Evolutionary conservation across 805 yeast genomes (phyloP).

Genomic region (Lipomyces mesembrius): DNA sequence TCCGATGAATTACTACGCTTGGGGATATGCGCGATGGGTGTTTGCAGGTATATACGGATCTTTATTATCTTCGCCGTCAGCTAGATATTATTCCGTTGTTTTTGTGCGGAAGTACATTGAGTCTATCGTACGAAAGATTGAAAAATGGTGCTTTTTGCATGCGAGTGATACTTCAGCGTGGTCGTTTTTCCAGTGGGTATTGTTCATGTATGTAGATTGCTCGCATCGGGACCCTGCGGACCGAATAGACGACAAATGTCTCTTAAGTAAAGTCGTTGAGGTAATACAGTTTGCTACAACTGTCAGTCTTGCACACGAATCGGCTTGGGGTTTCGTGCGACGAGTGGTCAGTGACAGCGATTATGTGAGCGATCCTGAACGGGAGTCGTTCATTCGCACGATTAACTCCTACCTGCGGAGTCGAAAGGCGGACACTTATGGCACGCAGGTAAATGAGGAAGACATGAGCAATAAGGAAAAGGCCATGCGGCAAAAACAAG

Average conservation of each 20-base stretch:
- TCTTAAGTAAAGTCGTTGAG: slow-evolving; percentile 19
- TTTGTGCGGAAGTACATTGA: slow-evolving; percentile 12
- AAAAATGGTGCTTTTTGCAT: slow-evolving; percentile 36
- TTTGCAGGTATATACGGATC: slow-evolving; percentile 18
- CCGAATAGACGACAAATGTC: slow-evolving; percentile 16
- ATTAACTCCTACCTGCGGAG: slow-evolving; percentile 22
- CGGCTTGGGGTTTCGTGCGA: slow-evolving; percentile 32
- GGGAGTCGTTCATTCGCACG: slow-evolving; percentile 8
- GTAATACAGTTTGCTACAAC: slow-evolving; percentile 31
- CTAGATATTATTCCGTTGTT: slow-evolving; percentile 15
- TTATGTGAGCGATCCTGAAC: slow-evolving; percentile 15
- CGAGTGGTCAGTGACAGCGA: slow-evolving; percentile 20
- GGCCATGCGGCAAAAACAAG: slow-evolving; percentile 7
- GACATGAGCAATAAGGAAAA: background rate
- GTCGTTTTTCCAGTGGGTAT: slow-evolving; percentile 34
- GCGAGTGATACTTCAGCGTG: slow-evolving; percentile 39
- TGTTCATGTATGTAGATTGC: slow-evolving; percentile 18
- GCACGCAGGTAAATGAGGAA: background rate
- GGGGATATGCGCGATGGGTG: slow-evolving; percentile 49
- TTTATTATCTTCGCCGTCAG: slow-evolving; percentile 11
- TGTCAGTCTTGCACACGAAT: slow-evolving; percentile 29
- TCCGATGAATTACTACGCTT: slow-evolving; percentile 56
- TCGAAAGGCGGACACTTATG: slow-evolving; percentile 19
- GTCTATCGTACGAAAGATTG: slow-evolving; percentile 24
- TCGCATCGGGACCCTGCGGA: background rate